Evolutionary conservation across 179 eudicot species (phyloP).

Genomic region (Actinidia chinensis): DNA sequence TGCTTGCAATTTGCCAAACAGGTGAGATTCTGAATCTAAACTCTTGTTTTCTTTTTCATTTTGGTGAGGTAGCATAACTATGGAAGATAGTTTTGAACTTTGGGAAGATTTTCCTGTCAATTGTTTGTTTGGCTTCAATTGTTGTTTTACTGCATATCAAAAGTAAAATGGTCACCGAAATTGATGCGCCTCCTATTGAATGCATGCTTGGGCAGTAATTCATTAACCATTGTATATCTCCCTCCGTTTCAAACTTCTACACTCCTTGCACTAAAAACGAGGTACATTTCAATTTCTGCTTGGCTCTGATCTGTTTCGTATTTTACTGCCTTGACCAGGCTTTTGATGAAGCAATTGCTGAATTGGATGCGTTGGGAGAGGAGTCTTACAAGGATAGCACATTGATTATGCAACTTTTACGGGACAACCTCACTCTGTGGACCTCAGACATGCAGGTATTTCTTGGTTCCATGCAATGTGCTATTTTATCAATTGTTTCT

Average conservation of each 20-base stretch:
- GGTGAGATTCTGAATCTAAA: slow-evolving; percentile 16
- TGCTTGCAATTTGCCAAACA: slow-evolving; percentile 41
- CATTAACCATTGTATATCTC: not conserved
- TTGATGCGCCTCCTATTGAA: not conserved
- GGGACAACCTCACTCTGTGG: slow-evolving; percentile 72
- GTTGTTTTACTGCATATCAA: not conserved
- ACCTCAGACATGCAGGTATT: slow-evolving; percentile 69
- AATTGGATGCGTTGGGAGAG: slow-evolving; percentile 64
- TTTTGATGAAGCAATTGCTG: slow-evolving; percentile 72
- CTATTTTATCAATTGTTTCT: not conserved
- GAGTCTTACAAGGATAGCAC: slow-evolving; percentile 77
- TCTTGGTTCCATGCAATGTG: slow-evolving; percentile 2
- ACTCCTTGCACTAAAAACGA: not conserved
- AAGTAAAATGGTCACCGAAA: not conserved
- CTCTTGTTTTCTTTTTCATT: not conserved
- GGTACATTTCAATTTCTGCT: not conserved
- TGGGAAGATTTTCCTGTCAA: not conserved
- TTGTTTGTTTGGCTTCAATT: not conserved
- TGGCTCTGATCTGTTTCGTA: not conserved
- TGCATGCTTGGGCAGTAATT: not conserved
- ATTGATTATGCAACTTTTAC: slow-evolving; percentile 72
- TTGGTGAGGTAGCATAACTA: not conserved
- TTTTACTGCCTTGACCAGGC: slow-evolving; percentile 32
- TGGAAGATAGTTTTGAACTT: not conserved
- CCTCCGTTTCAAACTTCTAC: not conserved